Conservation (phyloP, 2,329 filamentous ascomycete genomes). For the Mariannaea sp. region DNA sequence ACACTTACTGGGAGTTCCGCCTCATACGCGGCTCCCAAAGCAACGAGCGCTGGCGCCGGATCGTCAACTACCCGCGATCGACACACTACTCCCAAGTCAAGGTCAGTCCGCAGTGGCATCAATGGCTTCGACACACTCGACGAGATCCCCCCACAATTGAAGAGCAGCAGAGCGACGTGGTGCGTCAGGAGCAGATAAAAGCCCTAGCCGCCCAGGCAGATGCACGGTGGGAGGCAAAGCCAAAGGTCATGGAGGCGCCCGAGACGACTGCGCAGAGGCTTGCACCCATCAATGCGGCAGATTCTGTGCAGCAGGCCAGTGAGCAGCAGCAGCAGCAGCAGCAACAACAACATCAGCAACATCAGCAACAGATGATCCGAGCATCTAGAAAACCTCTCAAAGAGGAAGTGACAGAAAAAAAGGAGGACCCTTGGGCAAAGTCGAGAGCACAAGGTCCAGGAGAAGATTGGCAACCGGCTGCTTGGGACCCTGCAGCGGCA, state of each 20-base stretch:
- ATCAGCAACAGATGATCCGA: too few species aligned
- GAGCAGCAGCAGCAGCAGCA: too few species aligned
- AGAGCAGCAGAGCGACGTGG: conserved; percentile 61
- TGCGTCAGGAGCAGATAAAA: conserved; percentile 58
- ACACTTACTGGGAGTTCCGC: conserved; percentile 72
- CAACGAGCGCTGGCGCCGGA: conserved; percentile 61
- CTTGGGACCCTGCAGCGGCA: conserved; percentile 60
- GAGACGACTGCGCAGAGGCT: conserved; percentile 28
- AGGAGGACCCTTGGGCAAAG: conserved; percentile 63
- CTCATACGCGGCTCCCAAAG: conserved; percentile 49
- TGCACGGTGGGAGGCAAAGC: conserved; percentile 66
- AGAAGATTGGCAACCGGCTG: conserved; percentile 69
- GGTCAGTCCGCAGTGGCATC: conserved; percentile 68
- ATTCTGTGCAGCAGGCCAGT: conserved; percentile 10
- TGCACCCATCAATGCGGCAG: conserved; percentile 13
- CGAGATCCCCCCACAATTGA: conserved; percentile 56
- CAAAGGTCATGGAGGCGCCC: conserved; percentile 51
- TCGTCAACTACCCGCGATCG: conserved; percentile 61
- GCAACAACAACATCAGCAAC: too few species aligned
- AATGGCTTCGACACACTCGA: conserved; percentile 69
- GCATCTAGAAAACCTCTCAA: neutral
- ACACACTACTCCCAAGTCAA: conserved; percentile 60
- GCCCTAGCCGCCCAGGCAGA: conserved; percentile 65
- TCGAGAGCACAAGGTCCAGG: conserved; percentile 54
- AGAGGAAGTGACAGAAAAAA: conserved; percentile 23